Percentiles rank a stretch among this genome's conserved stretches.
Conservation (phyloP, 1,139 yeast species). For the Yamadazyma mexicana region DNA sequence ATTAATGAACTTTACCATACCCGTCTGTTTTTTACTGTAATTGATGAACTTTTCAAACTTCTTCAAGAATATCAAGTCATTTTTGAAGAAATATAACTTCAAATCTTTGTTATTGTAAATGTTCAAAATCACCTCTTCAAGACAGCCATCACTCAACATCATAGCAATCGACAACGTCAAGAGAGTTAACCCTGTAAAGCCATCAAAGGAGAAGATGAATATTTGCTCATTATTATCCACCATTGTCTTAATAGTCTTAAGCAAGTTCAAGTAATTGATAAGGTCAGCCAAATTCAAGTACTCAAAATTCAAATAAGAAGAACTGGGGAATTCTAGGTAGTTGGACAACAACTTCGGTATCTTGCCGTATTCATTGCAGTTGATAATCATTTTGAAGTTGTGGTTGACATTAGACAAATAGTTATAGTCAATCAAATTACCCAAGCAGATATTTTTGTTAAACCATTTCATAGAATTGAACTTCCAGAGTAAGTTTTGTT, state of each 20-base stretch:
- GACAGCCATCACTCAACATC: constrained; percentile 18
- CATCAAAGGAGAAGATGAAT: constrained; percentile 39
- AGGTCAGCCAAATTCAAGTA: constrained; percentile 26
- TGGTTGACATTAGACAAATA: constrained; percentile 17
- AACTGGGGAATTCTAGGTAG: constrained; percentile 36
- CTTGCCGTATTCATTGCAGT: constrained; percentile 36
- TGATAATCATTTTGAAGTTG: constrained; percentile 32
- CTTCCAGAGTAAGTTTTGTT: constrained; percentile 40
- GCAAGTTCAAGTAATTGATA: constrained; percentile 30
- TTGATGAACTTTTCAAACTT: constrained; percentile 32
- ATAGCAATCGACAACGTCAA: constrained; percentile 27
- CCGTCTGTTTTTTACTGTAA: constrained; percentile 9
- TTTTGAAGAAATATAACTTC: constrained; percentile 33
- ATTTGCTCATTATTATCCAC: constrained; percentile 23
- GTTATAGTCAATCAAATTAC: constrained; percentile 35
- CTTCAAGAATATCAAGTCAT: constrained; percentile 33
- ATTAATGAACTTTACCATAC: constrained; percentile 13
- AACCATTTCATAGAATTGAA: constrained; percentile 33
- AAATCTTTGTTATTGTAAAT: constrained; percentile 18
- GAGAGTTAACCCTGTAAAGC: constrained; percentile 41
- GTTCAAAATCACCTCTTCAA: constrained; percentile 26
- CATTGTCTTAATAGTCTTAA: constrained; percentile 30
- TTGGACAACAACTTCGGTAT: constrained; percentile 28
- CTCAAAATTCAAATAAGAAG: constrained; percentile 27
- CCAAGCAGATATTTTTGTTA: constrained; percentile 28